These are phyloP conservation scores for Geotrichum histeridarum DNA, from an alignment of 1,139 yeast genomes.

Conservation along the genomic window DNA sequence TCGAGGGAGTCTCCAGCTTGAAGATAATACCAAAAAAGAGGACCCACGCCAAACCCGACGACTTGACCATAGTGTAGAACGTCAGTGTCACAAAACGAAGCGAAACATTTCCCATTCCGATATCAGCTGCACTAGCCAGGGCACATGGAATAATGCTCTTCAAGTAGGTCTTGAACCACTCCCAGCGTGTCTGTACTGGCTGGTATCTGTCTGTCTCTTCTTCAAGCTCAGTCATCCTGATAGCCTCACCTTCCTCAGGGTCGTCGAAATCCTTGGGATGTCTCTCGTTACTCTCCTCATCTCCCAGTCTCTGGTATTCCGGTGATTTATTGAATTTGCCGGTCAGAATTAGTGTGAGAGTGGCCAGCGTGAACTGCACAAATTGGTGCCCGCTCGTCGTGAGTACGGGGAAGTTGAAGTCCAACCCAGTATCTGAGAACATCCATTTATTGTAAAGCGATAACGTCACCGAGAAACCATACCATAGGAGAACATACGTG, in stretches of 20 bases:
- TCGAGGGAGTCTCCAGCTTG: slow-evolving; percentile 64
- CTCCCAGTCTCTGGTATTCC: slow-evolving; percentile 10
- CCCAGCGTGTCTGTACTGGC: neutral
- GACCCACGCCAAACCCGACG: slow-evolving; percentile 82
- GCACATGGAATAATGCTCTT: slow-evolving; percentile 77
- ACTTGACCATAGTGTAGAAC: slow-evolving; percentile 88
- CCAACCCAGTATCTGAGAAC: slow-evolving; percentile 69
- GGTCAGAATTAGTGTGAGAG: slow-evolving; percentile 13
- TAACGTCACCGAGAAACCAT: slow-evolving; percentile 55
- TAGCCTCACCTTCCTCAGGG: neutral
- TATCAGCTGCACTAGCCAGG: slow-evolving; percentile 83
- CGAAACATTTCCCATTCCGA: slow-evolving; percentile 86
- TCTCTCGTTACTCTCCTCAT: neutral
- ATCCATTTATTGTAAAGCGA: slow-evolving; percentile 97
- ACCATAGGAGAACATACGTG: slow-evolving; percentile 34
- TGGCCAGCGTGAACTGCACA: slow-evolving; percentile 43
- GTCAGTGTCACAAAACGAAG: slow-evolving; percentile 73
- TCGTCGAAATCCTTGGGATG: slow-evolving; percentile 4
- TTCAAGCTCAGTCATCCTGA: no score
- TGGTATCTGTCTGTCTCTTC: no score
- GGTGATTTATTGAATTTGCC: slow-evolving; percentile 8
- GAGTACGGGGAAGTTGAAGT: slow-evolving; percentile 76
- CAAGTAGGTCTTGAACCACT: slow-evolving; percentile 24
- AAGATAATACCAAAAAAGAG: slow-evolving; percentile 78
- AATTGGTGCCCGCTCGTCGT: slow-evolving; percentile 83